Conservation (phyloP, 305 asterid genomes). For the Vinca major region DNA sequence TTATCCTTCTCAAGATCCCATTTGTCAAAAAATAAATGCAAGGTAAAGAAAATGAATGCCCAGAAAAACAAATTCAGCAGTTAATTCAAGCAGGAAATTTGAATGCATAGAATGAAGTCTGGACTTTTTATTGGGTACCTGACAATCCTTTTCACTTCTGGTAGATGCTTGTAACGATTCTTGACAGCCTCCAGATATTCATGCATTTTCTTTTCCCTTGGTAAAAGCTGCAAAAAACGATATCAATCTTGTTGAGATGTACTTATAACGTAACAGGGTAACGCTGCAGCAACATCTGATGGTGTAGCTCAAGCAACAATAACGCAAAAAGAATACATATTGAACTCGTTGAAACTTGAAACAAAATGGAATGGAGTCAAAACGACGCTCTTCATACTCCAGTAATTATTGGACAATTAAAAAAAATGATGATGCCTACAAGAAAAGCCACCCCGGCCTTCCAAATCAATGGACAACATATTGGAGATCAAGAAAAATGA, state of each 20-base stretch:
- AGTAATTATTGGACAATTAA: neutral
- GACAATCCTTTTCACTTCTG: conserved; percentile 79
- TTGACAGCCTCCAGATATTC: conserved; percentile 76
- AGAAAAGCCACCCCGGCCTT: neutral
- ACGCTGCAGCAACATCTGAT: neutral
- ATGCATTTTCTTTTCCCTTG: conserved; percentile 84
- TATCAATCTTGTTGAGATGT: conserved; percentile 11
- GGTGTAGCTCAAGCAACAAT: too few relatives aligned
- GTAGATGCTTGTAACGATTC: conserved; percentile 90
- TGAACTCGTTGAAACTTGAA: neutral
- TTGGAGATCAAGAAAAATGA: conserved; percentile 16
- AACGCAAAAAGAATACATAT: neutral
- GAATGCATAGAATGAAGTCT: neutral
- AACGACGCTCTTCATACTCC: neutral
- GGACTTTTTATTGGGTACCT: conserved; percentile 33
- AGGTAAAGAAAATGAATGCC: neutral
- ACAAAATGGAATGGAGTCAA: neutral
- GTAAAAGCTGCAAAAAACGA: conserved; percentile 53
- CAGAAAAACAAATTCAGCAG: neutral
- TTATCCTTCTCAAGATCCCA: neutral
- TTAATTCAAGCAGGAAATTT: neutral
- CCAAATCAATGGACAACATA: neutral
- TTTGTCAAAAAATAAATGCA: neutral
- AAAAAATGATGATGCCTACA: neutral
- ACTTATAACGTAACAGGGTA: neutral